Percentiles rank a stretch among this genome's conserved stretches.
These are phyloP conservation scores for Acanthamoeba royreba DNA, from an alignment of 208 protist genomes.

Conservation along the genomic window DNA sequence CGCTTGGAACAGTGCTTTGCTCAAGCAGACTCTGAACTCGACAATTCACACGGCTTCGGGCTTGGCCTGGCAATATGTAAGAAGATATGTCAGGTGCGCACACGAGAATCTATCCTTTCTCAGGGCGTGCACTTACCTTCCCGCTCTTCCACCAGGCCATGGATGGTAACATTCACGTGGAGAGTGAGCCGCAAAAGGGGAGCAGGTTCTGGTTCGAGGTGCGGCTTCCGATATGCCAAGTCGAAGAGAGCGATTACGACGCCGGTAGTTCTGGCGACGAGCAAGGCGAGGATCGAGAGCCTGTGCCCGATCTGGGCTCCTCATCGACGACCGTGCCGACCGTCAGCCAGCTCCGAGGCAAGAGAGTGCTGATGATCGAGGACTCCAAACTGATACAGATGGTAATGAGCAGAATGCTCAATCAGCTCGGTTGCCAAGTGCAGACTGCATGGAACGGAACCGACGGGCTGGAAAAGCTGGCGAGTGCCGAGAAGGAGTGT, in stretches of 20 bases:
- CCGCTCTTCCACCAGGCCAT: not conserved
- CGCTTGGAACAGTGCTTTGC: not conserved
- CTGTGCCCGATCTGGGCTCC: too few relatives aligned
- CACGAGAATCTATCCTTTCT: not conserved
- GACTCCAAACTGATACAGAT: not conserved
- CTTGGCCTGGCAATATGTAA: not conserved
- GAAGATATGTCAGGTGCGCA: not conserved
- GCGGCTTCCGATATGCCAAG: not conserved
- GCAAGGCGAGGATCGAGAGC: too few relatives aligned
- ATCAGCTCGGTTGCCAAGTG: not conserved
- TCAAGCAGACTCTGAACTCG: not conserved
- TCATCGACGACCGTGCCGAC: too few relatives aligned
- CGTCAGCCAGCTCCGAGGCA: not conserved
- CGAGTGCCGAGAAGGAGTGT: not conserved
- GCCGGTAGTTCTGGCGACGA: not conserved
- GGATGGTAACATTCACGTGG: not conserved
- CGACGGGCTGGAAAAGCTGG: not conserved
- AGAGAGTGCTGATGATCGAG: not conserved
- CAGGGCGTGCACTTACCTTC: not conserved
- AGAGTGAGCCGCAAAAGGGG: not conserved
- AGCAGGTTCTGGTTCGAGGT: not conserved
- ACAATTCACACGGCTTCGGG: not conserved
- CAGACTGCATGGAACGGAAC: not conserved
- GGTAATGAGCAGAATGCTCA: not conserved
- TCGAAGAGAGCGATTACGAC: not conserved